phyloP scores from a whole-genome alignment of 129 eudicot species.

The Artemisia argyi region DNA sequence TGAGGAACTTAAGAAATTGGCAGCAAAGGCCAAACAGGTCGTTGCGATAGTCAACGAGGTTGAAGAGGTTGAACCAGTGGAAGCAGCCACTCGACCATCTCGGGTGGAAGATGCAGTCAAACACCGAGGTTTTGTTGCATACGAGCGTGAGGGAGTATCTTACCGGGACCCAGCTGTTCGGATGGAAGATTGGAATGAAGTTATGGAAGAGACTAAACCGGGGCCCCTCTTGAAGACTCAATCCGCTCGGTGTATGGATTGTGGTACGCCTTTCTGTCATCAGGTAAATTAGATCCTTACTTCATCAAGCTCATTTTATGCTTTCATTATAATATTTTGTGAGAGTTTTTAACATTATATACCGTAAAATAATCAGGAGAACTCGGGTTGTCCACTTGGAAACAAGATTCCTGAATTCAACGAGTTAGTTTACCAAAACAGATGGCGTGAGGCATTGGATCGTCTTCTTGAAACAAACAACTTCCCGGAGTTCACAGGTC shows the following conservation, averaged over 20 bases:
- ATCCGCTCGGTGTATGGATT: constrained; percentile 98
- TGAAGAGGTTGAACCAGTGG: constrained; percentile 42
- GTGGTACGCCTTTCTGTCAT: constrained; percentile 99
- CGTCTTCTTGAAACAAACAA: constrained; percentile 95
- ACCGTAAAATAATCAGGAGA: constrained; percentile 49
- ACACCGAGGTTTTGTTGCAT: constrained; percentile 89
- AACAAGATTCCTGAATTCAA: constrained; percentile 97
- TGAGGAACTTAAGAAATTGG: constrained; percentile 89
- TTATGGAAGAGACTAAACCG: constrained; percentile 84
- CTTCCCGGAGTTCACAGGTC: constrained; percentile 98
- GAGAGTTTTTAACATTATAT: not conserved
- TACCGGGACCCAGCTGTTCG: constrained; percentile 83
- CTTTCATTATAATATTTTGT: not conserved
- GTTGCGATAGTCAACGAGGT: constrained; percentile 19
- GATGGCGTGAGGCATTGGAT: constrained; percentile 98
- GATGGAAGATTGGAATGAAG: constrained; percentile 89
- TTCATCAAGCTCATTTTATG: not conserved
- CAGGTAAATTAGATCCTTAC: constrained; percentile 50
- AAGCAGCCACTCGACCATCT: constrained; percentile 54
- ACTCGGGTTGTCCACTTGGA: constrained; percentile 98
- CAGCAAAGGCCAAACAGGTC: constrained; percentile 54
- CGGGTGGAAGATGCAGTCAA: constrained; percentile 77
- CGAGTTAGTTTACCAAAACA: constrained; percentile 92
- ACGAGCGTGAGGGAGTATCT: constrained; percentile 83
- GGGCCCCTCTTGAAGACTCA: constrained; percentile 90